Base-by-base conservation (phyloP, 2,329 filamentous ascomycete species). In the Rutstroemia sp. region DNA sequence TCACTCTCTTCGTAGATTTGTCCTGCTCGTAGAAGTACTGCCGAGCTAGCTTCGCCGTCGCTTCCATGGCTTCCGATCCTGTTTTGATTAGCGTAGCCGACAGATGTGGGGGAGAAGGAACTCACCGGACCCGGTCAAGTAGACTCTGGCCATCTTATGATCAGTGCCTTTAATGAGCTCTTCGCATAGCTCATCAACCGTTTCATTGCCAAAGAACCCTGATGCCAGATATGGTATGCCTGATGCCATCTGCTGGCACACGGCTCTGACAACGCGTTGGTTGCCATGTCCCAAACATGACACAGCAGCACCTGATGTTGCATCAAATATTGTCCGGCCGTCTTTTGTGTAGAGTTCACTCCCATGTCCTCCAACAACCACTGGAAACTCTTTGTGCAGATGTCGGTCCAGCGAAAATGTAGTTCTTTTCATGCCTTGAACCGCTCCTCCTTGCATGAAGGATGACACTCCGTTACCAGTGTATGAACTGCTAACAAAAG, bases 291-390 rank as follows among this genome's bases (percentile, higher is more conserved):
- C 89, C 9, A 92, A 73, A 65, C 84, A 86, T 9, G 83, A 77
- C 3, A 91, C 87, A 21, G 85, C 87, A 3, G 88, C 86, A 19
- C 89, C 89, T 27, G 85, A 81, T 19, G 84, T 87, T 1, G 82
- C 85, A 68, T 94, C 89, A 14, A 91, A 78, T 45, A 94, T 78
- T 36, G 72, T 74, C 23, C 78, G 76, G 1, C 84, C 84, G 52
- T 69, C 64, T n/a, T 59, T 57, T 5, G 68, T 63, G 27, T 62
- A 56, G 10, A 70, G 51, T 12, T 65, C 63, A 57, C 64, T 65
- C 16, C 67, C 68, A 30, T 65, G 58, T 21, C 56, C 65, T 12
- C 61, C 45, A 27, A 60, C 56, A 6, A 69, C 64, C n/a, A 66
- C 53, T 5, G 64, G 64, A 10, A 64, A 68, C 6, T 61, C 47